These are phyloP conservation scores for Tricharina praecox DNA, from an alignment of 495 filamentous ascomycete species.

Conservation along the genomic window DNA sequence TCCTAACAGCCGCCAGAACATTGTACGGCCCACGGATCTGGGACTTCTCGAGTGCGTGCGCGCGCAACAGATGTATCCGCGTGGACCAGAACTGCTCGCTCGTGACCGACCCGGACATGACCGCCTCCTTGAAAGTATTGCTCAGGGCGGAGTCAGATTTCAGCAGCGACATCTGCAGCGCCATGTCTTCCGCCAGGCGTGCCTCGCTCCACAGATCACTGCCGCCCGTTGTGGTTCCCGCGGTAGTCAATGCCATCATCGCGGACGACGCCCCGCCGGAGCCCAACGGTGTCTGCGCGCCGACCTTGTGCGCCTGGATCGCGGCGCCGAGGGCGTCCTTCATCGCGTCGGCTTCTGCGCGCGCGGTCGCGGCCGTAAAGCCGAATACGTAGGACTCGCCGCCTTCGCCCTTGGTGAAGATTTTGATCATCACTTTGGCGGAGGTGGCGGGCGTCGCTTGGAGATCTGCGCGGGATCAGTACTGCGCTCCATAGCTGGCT, in stretches of 20 bases:
- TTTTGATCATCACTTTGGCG: slow-evolving; percentile 78
- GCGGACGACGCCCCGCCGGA: slow-evolving; percentile 30
- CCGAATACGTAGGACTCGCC: slow-evolving; percentile 62
- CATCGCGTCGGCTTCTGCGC: slow-evolving; percentile 66
- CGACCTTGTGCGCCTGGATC: slow-evolving; percentile 49
- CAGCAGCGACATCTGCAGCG: slow-evolving; percentile 71
- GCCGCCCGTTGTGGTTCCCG: slow-evolving; percentile 32
- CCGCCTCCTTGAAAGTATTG: slow-evolving; percentile 67
- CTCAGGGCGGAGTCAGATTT: slow-evolving; percentile 54
- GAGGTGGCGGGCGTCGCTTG: slow-evolving; percentile 74
- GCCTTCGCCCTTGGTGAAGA: slow-evolving; percentile 44
- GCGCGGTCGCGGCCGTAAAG: slow-evolving; percentile 64
- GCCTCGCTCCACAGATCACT: slow-evolving; percentile 40
- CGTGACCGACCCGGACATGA: slow-evolving; percentile 58
- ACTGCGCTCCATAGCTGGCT: not conserved
- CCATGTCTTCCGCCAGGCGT: slow-evolving; percentile 50
- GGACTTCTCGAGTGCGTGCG: slow-evolving; percentile 72
- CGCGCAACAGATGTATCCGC: slow-evolving; percentile 63
- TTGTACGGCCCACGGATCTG: slow-evolving; percentile 83
- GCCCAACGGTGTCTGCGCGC: slow-evolving; percentile 26
- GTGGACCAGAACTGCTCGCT: slow-evolving; percentile 86
- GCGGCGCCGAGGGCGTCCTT: slow-evolving; percentile 63
- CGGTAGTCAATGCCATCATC: slow-evolving; percentile 33
- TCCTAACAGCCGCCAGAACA: slow-evolving; percentile 77
- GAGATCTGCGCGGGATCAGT: slow-evolving; percentile 40